These are phyloP conservation scores for Halophytophthora batemanensis DNA, from an alignment of 352 stramenopile species.

Conservation along the genomic window DNA sequence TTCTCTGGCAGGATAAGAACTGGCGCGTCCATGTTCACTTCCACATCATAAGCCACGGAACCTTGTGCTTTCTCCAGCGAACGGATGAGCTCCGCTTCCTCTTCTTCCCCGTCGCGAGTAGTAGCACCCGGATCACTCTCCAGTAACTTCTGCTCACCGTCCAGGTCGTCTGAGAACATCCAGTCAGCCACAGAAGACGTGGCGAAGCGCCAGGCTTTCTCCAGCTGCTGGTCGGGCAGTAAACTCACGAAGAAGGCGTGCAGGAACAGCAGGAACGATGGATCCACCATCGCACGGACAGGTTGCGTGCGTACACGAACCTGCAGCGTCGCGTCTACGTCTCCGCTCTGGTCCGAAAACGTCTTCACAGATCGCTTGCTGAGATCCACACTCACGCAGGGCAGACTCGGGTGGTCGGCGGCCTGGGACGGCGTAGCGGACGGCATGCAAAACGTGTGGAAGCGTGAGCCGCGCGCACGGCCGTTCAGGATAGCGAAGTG, in stretches of 20 bases:
- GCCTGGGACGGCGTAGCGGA: constrained; percentile 11
- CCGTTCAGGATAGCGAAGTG: constrained; percentile 70
- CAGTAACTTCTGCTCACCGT: constrained; percentile 13
- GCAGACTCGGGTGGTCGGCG: constrained; percentile 9
- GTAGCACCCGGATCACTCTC: constrained; percentile 3
- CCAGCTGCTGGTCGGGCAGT: constrained; percentile 61
- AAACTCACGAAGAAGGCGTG: constrained; percentile 72
- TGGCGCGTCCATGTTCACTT: constrained; percentile 71
- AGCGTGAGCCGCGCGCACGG: constrained; percentile 34
- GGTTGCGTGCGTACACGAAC: constrained; percentile 56
- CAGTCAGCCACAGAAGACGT: constrained; percentile 80
- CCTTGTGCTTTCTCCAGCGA: constrained; percentile 33
- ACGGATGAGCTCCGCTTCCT: constrained; percentile 35
- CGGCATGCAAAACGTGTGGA: constrained; percentile 64
- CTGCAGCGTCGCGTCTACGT: constrained; percentile 23
- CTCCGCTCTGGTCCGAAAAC: constrained; percentile 11
- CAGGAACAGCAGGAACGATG: constrained; percentile 62
- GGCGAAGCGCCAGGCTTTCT: constrained; percentile 77
- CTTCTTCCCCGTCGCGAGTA: constrained; percentile 24
- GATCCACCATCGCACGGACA: constrained; percentile 70
- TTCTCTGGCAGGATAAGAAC: constrained; percentile 69
- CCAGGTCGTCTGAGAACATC: constrained; percentile 67
- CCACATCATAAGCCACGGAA: constrained; percentile 50
- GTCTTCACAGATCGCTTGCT: constrained; percentile 21
- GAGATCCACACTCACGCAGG: constrained; percentile 56